phyloP scores from a whole-genome alignment of 306 rosid genomes.

The Rosa chinensis region DNA sequence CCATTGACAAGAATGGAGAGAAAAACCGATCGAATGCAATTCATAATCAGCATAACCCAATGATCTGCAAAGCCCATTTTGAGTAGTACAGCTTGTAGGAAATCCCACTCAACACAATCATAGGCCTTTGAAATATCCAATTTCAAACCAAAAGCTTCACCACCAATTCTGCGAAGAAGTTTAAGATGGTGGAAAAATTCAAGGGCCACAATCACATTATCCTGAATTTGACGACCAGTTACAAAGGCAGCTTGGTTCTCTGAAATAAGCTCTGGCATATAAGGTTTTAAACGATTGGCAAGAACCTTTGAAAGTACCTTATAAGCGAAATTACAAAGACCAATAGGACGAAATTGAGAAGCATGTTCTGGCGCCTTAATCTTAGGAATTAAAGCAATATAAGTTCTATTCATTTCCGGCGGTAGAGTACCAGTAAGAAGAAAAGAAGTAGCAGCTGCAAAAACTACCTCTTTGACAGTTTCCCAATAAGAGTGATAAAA shows the following conservation, averaged over 20 bases:
- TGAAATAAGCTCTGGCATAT: neutral
- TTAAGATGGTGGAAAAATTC: neutral
- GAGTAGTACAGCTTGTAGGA: neutral
- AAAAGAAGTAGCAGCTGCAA: no score
- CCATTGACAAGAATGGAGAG: neutral
- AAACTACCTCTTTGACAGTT: no score
- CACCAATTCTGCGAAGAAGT: no score
- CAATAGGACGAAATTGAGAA: neutral
- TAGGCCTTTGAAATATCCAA: neutral
- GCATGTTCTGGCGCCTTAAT: no score
- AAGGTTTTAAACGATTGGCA: neutral
- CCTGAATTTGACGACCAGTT: neutral
- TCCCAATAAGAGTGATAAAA: neutral
- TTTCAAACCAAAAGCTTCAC: neutral
- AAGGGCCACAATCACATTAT: neutral
- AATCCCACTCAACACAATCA: neutral
- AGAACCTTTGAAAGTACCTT: neutral
- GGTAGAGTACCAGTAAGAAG: no score
- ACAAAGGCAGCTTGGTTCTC: neutral
- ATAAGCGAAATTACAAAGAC: neutral
- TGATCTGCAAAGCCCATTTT: neutral
- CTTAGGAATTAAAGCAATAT: no score
- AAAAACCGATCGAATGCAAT: neutral
- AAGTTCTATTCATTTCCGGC: no score
- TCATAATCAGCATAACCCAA: neutral